Percentiles rank a stretch among this genome's conserved stretches.
phyloP scores from a whole-genome alignment of 2,329 filamentous ascomycete species.

The Phaeophleospora eucalypticola region DNA sequence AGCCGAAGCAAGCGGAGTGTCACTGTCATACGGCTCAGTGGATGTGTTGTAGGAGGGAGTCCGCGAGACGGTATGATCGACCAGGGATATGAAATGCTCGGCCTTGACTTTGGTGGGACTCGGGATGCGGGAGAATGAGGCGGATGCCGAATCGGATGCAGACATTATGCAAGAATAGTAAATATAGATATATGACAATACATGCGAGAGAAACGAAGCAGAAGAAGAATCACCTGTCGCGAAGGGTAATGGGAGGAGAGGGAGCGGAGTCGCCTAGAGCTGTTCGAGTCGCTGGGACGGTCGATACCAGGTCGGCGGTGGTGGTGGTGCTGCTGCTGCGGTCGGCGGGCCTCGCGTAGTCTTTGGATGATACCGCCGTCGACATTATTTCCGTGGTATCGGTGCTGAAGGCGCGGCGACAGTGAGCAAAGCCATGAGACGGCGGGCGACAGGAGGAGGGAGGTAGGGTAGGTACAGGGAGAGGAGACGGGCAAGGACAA shows the following conservation, averaged over 20 bases:
- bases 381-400: not conserved
- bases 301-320: not conserved
- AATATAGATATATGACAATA: constrained; percentile 2
- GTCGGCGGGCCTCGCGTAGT: no score
- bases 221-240: constrained; percentile 23
- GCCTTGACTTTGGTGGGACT: constrained; percentile 23
- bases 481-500: no score
- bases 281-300: constrained; percentile 5
- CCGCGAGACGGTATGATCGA: constrained; percentile 49
- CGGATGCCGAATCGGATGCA: constrained; percentile 11
- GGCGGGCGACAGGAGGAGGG: not conserved
- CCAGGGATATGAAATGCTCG: constrained; percentile 63
- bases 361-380: not conserved
- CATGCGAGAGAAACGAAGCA: constrained; percentile 3
- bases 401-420: not conserved
- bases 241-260: constrained; percentile 19
- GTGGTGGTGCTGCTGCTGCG: not conserved
- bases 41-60: constrained; percentile 14
- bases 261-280: constrained; percentile 13
- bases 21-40: constrained; percentile 30
- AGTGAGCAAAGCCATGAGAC: not conserved
- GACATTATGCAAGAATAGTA: constrained; percentile 22
- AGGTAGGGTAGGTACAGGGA: no score
- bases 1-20: constrained; percentile 8
- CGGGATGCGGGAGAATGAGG: constrained; percentile 23